These are phyloP conservation scores for Aureobasidium sp. DNA, from an alignment of 2,329 filamentous ascomycete genomes.

Conservation along the genomic window DNA sequence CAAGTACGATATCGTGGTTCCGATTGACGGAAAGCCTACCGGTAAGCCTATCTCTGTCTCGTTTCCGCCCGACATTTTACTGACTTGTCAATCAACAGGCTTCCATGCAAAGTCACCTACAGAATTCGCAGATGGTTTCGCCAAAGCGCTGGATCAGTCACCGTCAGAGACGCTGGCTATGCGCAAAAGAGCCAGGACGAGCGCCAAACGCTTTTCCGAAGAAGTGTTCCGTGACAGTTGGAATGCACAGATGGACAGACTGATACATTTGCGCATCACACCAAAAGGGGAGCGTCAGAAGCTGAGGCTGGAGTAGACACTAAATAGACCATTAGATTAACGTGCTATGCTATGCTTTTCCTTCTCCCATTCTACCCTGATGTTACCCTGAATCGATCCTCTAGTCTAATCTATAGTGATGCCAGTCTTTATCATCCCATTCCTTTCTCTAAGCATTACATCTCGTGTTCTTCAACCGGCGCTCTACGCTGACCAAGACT, in stretches of 20 bases:
- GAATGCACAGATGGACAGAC: slow-evolving; percentile 64
- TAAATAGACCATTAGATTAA: background rate
- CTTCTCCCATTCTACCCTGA: background rate
- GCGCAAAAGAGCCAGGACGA: slow-evolving; percentile 66
- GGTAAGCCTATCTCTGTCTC: slow-evolving; percentile 43
- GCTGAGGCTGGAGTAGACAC: background rate
- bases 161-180: slow-evolving; percentile 62
- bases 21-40: slow-evolving; percentile 69
- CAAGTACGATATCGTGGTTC: slow-evolving; percentile 84
- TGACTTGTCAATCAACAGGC: slow-evolving; percentile 41
- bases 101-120: slow-evolving; percentile 74
- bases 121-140: slow-evolving; percentile 76
- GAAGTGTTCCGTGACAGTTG: slow-evolving; percentile 76
- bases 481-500: background rate
- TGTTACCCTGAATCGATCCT: background rate
- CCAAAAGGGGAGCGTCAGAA: background rate
- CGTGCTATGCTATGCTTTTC: background rate
- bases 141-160: slow-evolving; percentile 64
- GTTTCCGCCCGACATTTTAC: background rate
- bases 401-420: background rate
- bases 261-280: slow-evolving; percentile 44
- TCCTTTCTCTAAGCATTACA: background rate
- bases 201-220: slow-evolving; percentile 80
- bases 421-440: background rate
- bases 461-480: background rate